Evolutionary conservation across 805 yeast species (phyloP), one percentile per base, ranked within the genome.

Genomic region (Naumovozyma castellii): DNA sequence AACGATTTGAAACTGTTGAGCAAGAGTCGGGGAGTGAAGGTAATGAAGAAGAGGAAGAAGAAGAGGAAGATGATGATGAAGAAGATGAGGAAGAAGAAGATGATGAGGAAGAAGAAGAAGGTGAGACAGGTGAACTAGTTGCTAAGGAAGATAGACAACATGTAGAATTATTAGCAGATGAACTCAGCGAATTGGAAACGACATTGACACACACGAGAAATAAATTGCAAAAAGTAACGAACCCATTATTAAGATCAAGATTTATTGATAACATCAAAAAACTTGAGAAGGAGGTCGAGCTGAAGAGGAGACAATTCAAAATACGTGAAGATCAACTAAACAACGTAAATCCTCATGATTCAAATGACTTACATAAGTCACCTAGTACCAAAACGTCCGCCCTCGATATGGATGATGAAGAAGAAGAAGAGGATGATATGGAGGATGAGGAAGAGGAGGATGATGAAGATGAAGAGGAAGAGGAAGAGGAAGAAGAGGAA

Each of bases 191-290:
- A 54, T 69, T 92, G 44, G 87, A 84, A 56, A 52, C 71, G 13
- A 87, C 90, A 0, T 80, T 92, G 38, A 76, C 72, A 40, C 80
- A 79, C 51, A 88, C 90, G 53, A 76, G 76, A 57, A 69, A 70
- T 35, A 87, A 84, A 51, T 73, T 85, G 36, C 75, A 71, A 16
- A 78, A 79, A 48, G 87, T 88, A 14, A 69, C 78, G 3, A 86
- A 86, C 56, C 88, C 90, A 50, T 80, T 90, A 64, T 72, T 92
- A 76, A 78, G 80, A 54, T 83, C 80, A 60, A 80, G 97, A 64
- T 84, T 88, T 57, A 71, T 80, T 51, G 92, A 83, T 47, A 87
- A 82, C 38, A 83, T 85, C 38, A 73, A 72, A 42, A 79, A 88
- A 44, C 70, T 92, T 54, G 79, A 78, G 59, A 78, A 80, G 40